Evolutionary conservation across 768 basidiomycete species (phyloP).

Genomic region (Crepidotus variabilis): DNA sequence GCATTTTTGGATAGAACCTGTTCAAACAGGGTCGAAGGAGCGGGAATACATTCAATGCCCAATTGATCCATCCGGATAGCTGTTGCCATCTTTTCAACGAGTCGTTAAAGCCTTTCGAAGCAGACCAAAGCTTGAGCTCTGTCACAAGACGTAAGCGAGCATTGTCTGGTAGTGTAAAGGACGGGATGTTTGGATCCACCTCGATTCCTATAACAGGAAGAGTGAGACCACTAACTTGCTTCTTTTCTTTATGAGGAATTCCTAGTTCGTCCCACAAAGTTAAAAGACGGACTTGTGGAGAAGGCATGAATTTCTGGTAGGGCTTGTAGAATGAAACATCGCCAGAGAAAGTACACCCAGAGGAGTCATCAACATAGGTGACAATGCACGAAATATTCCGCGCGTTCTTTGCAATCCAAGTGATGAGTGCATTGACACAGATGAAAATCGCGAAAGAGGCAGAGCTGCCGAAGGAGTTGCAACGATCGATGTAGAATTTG

Average conservation of each 20-base stretch:
- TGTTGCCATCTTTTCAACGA: too few relatives aligned
- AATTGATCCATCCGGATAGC: too few relatives aligned
- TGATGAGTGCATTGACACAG: conserved; percentile 1
- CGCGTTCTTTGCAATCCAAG: conserved; percentile 8
- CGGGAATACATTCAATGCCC: too few relatives aligned
- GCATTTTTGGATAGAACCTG: too few relatives aligned
- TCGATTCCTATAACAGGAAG: conserved; percentile 35
- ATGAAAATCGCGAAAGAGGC: conserved; percentile 10
- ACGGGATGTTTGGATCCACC: conserved; percentile 16
- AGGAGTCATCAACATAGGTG: conserved; percentile 21
- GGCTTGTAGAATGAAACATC: conserved; percentile 22
- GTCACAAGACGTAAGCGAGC: too few relatives aligned
- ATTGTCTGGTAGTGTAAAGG: too few relatives aligned
- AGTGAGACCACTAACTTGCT: conserved; percentile 28
- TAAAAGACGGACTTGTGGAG: conserved; percentile 31
- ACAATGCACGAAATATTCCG: not conserved
- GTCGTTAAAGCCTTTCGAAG: too few relatives aligned
- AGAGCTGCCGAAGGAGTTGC: conserved; percentile 26
- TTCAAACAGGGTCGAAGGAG: too few relatives aligned
- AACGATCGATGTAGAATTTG: conserved; percentile 25
- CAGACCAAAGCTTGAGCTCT: too few relatives aligned
- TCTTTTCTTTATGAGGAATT: conserved; percentile 32
- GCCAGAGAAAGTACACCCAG: conserved; percentile 14
- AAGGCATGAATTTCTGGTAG: conserved; percentile 13
- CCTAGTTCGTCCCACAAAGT: conserved; percentile 33